Base-by-base conservation (phyloP, 495 filamentous ascomycete genomes). In the Cercophora newfieldiana region DNA sequence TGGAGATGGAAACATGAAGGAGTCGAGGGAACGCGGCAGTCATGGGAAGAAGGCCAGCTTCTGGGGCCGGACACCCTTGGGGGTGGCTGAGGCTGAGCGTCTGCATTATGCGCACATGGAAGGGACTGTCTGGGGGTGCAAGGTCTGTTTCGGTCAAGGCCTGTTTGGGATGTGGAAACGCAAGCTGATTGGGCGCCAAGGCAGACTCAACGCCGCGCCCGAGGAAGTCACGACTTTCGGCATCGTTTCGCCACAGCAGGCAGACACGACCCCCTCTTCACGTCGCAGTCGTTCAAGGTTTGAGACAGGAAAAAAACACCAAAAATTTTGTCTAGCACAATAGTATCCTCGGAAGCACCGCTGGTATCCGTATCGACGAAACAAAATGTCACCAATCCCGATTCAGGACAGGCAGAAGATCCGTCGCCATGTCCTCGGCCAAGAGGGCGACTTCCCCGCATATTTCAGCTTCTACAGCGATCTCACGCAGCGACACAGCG, bases 401-500 rank as follows among this genome's bases (percentile, higher is more conserved):
- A 7, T 53, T 14, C 50, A 53, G 24, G 7, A 53, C n/a, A 7
- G 21, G n/a, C 10, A 26, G 6, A 7, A 22, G n/a, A 6, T 53
- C 10, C 22, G 8, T 2, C 50, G 22, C 10, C 50, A 53, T 2
- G 22, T 53, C n/a, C 50, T 53, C 50, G 50, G 50, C n/a, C 50
- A n/a, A 22, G n/a, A 53, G 10, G 50, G 50, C 6, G 50, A 53
- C 2, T 53, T 53, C 50, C n/a, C n/a, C 8, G 6, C 50, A 26
- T 53, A 53, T 53, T 53, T 53, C 50, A 8, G 50, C 2, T 8
- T 53, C n/a, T 53, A 53, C 50, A n/a, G 22, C n/a, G 50, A 53
- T 26, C 50, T 53, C 2, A n/a, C n/a, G 21, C 50, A 53, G 21
- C 50, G 50, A 14, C 10, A 53, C n/a, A 53, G 12, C n/a, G 50